A percentile compares a stretch with the other conserved stretches of the same genome.
These are phyloP conservation scores for Sugiyamaella novakii DNA, from an alignment of 1,139 yeast species.

Conservation along the genomic window DNA sequence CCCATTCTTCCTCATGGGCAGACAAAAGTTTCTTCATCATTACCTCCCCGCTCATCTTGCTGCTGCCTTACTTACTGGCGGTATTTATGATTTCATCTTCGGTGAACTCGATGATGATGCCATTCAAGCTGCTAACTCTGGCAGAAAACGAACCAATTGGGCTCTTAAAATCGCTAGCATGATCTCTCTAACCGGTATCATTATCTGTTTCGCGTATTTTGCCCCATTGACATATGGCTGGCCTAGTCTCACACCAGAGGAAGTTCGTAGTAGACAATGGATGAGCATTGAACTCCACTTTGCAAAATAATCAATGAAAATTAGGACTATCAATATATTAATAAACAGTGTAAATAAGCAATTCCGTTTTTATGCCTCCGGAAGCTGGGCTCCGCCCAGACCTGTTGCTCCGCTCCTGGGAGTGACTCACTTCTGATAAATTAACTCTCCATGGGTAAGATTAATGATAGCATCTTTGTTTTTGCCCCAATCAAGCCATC, in stretches of 20 bases:
- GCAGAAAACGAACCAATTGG: constrained; percentile 27
- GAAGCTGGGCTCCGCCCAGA: too few relatives aligned
- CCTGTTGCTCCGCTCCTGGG: too few relatives aligned
- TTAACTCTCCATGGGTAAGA: constrained; percentile 30
- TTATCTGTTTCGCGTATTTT: constrained; percentile 70
- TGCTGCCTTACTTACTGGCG: constrained; percentile 84
- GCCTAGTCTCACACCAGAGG: constrained; percentile 59
- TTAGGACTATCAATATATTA: too few relatives aligned
- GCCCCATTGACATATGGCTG: constrained; percentile 89
- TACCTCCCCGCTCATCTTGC: constrained; percentile 98
- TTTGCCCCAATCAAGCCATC: constrained; percentile 32
- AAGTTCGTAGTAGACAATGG: constrained; percentile 77
- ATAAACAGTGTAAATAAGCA: too few relatives aligned
- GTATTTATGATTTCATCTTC: constrained; percentile 74
- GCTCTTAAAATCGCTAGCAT: constrained; percentile 23
- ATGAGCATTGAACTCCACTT: constrained; percentile 80
- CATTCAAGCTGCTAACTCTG: constrained; percentile 20
- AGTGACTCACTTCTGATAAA: constrained; percentile 30
- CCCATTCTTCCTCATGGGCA: constrained; percentile 74
- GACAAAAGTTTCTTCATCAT: constrained; percentile 95
- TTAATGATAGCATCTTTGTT: constrained; percentile 29
- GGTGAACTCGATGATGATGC: constrained; percentile 51
- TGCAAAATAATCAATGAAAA: constrained; percentile 59
- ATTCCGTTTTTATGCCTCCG: too few relatives aligned
- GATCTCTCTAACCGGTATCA: constrained; percentile 43